Base-by-base conservation (phyloP, 169 alveolate genomes). In the Fabrea salina region DNA sequence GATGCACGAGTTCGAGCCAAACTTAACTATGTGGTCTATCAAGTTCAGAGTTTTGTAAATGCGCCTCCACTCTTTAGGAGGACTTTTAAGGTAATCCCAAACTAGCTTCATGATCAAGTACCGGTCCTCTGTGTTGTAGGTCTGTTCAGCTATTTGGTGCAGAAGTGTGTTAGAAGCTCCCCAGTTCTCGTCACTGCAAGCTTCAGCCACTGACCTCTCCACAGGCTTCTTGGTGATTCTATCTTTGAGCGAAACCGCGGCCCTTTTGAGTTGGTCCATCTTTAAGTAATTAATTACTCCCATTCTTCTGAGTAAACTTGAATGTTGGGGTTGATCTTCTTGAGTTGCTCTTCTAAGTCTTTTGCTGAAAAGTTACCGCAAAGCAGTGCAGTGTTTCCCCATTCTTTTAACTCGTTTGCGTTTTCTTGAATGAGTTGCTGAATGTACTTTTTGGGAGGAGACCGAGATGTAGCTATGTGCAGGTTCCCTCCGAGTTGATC, bases 131-230 rank as follows among this genome's bases (percentile, higher is more conserved):
- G 85, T 91, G 86, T 92, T 90, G 47, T 82, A 82, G 27, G 94
- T 77, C 56, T 87, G 74, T 47, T 93, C 91, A n/a, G 96, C 94
- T 2, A 94, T 80, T n/a, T 87, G 86, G 53, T 87, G 82, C 39
- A 94, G 81, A 33, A 89, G 83, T 0, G 96, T 71, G 33, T 90
- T 90, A 0, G 96, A 74, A 35, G 91, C 78, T 13, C 93, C 95
- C 96, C 96, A 94, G 66, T 91, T 91, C 30, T 91, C 94, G 58
- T 90, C 89, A 32, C 91, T 70, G 19, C 95, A 87, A 37, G 94
- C 94, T 86, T 94, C 96, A 33, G 78, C 71, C 7, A 94, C 85
- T 53, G 81, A 70, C 80, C 85, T 81, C 81, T 92, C 96, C 37
- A 87, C 67, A 16, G 92, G 94, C 16, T 89, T 80, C 61, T 82